These are phyloP conservation scores for Syzygium malaccense DNA, from an alignment of 441 rosid species.

Conservation along the genomic window DNA sequence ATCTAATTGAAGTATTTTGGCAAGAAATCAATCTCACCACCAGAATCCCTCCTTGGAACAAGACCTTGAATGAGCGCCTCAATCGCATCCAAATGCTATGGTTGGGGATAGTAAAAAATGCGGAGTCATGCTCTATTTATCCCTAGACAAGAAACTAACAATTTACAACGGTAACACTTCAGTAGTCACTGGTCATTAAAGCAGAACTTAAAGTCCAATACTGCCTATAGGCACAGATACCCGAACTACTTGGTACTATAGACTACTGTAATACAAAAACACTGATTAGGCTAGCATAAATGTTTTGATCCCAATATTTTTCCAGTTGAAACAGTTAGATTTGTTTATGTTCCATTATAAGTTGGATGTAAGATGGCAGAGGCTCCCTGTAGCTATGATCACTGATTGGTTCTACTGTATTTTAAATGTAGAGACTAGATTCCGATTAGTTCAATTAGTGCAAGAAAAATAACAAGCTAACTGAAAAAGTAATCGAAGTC, in stretches of 20 bases:
- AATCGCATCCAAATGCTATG: not conserved
- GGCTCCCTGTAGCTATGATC: not conserved
- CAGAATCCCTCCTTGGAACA: not conserved
- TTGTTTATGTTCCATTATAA: not conserved
- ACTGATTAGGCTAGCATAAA: not conserved
- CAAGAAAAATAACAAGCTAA: not conserved
- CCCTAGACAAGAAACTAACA: not conserved
- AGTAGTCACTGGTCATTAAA: not conserved
- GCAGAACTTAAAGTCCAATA: not conserved
- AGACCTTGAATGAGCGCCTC: not conserved
- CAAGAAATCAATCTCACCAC: not conserved
- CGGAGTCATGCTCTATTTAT: fast-evolving
- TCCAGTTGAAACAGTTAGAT: not conserved
- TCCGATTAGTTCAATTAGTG: not conserved
- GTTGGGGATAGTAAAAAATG: not conserved
- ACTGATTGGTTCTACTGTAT: not conserved
- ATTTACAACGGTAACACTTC: not conserved
- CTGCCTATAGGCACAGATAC: not conserved
- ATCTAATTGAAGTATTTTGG: not conserved
- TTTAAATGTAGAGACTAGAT: not conserved
- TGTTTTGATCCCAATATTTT: not conserved
- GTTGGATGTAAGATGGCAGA: not conserved
- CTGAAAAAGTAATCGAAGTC: not conserved
- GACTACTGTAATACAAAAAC: not conserved
- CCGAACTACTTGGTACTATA: not conserved